phyloP scores from a whole-genome alignment of 2,329 filamentous ascomycete genomes.

The Lizonia empirigonia region DNA sequence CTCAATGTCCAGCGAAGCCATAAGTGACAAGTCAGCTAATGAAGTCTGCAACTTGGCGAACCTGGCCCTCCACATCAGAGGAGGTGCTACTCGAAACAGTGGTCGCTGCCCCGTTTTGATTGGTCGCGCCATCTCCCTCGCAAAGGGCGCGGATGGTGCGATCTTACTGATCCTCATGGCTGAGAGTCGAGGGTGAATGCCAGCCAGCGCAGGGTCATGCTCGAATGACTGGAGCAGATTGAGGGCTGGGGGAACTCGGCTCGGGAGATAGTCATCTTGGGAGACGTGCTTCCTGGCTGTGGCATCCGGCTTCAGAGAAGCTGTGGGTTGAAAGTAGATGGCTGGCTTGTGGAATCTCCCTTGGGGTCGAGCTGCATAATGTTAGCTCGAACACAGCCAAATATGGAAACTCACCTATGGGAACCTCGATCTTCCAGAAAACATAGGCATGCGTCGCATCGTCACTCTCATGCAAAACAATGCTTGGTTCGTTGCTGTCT shows the following conservation, averaged over 20 bases:
- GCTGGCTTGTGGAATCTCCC: slow-evolving; percentile 70
- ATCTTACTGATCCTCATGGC: slow-evolving; percentile 77
- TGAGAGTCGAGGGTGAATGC: slow-evolving; percentile 70
- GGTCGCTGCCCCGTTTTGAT: slow-evolving; percentile 68
- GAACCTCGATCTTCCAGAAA: slow-evolving; percentile 48
- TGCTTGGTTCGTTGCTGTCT: slow-evolving; percentile 37
- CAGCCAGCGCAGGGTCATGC: slow-evolving; percentile 66
- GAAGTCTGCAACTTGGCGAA: slow-evolving; percentile 70
- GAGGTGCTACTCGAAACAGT: slow-evolving; percentile 68
- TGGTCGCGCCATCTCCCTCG: slow-evolving; percentile 66
- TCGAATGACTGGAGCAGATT: slow-evolving; percentile 79
- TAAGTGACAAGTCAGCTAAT: slow-evolving; percentile 57
- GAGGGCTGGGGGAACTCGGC: slow-evolving; percentile 69
- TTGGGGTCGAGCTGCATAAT: slow-evolving; percentile 50
- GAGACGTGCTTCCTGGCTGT: slow-evolving; percentile 50
- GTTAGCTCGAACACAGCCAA: slow-evolving; percentile 11
- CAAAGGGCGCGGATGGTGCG: slow-evolving; percentile 66
- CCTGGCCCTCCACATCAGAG: slow-evolving; percentile 73
- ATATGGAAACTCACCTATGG: slow-evolving; percentile 36
- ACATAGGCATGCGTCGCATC: slow-evolving; percentile 40
- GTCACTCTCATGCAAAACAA: slow-evolving; percentile 37
- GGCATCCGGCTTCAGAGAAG: slow-evolving; percentile 61
- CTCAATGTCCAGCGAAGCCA: slow-evolving; percentile 75
- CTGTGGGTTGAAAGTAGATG: slow-evolving; percentile 64
- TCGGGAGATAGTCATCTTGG: slow-evolving; percentile 70